Percentiles rank a stretch among this genome's conserved stretches.
Evolutionary conservation across 192 early-diverging fungal species (phyloP).

Genomic region (Rhizoclosmatium globosum): DNA sequence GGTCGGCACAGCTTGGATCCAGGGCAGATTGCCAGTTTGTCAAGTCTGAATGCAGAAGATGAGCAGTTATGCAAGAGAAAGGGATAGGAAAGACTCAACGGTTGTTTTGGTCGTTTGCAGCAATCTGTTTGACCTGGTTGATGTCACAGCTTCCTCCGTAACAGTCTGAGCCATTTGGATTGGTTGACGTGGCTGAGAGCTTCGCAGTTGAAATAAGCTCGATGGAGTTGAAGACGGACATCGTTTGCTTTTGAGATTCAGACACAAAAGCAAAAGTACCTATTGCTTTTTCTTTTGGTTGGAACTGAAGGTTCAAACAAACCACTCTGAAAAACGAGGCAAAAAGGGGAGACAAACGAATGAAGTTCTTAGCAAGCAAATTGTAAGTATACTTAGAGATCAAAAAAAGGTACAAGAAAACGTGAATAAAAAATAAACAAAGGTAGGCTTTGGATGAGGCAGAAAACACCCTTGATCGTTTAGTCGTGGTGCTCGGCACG

Average conservation of each 20-base stretch:
- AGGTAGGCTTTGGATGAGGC: neutral
- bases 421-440: neutral
- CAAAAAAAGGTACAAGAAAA: neutral
- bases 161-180: neutral
- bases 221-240: neutral
- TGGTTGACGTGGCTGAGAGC: slow-evolving; percentile 1
- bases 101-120: slow-evolving; percentile 11
- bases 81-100: neutral
- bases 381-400: neutral
- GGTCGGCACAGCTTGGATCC: neutral
- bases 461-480: neutral
- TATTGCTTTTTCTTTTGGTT: neutral
- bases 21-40: slow-evolving; percentile 4
- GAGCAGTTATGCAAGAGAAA: neutral
- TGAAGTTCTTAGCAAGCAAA: neutral
- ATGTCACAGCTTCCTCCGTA: slow-evolving; percentile 1
- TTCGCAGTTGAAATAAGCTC: neutral
- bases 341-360: slow-evolving; percentile 8
- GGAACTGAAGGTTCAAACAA: neutral
- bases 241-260: neutral
- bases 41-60: neutral
- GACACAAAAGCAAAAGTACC: neutral
- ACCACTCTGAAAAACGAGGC: neutral
- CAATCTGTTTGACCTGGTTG: neutral
- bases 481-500: slow-evolving; percentile 19